Percentiles rank a stretch among this genome's conserved stretches.
These are phyloP conservation scores for Sugiyamaella mastotermitis DNA, from an alignment of 805 yeast species.

Conservation along the genomic window DNA sequence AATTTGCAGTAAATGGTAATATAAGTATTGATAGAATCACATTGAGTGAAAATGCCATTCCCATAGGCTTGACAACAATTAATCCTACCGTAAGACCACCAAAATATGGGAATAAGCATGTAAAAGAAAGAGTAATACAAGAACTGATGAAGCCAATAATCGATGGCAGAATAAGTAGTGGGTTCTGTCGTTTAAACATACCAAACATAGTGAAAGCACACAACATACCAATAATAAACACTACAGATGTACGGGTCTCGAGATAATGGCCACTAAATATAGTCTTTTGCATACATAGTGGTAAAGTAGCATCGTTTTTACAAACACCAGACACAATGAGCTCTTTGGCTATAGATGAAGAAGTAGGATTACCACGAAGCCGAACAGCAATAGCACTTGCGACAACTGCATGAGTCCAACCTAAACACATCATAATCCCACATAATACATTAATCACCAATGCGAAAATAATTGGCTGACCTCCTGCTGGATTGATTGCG, in stretches of 20 bases:
- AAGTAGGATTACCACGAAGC: constrained; percentile 21
- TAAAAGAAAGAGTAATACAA: constrained; percentile 19
- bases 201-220: constrained; percentile 18
- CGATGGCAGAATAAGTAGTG: constrained; percentile 21
- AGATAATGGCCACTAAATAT: constrained; percentile 23
- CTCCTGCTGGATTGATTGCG: constrained; percentile 24
- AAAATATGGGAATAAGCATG: constrained; percentile 24
- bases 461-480: constrained; percentile 20
- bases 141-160: constrained; percentile 22
- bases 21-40: constrained; percentile 20
- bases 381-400: constrained; percentile 22
- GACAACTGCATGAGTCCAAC: constrained; percentile 17
- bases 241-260: constrained; percentile 16
- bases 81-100: constrained; percentile 17
- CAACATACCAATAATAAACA: constrained; percentile 22
- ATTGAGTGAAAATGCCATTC: constrained; percentile 22
- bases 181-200: constrained; percentile 13
- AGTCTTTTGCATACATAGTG: constrained; percentile 16
- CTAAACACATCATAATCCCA: constrained; percentile 14
- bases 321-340: constrained; percentile 22
- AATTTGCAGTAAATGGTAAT: constrained; percentile 26
- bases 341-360: constrained; percentile 7
- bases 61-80: constrained; percentile 22
- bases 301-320: constrained; percentile 8
- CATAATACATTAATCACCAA: constrained; percentile 14